Evolutionary conservation across 2,329 filamentous ascomycete genomes (phyloP), one percentile per base, ranked within the genome.

Genomic region (Nothophaeocryptopus gaeumannii): DNA sequence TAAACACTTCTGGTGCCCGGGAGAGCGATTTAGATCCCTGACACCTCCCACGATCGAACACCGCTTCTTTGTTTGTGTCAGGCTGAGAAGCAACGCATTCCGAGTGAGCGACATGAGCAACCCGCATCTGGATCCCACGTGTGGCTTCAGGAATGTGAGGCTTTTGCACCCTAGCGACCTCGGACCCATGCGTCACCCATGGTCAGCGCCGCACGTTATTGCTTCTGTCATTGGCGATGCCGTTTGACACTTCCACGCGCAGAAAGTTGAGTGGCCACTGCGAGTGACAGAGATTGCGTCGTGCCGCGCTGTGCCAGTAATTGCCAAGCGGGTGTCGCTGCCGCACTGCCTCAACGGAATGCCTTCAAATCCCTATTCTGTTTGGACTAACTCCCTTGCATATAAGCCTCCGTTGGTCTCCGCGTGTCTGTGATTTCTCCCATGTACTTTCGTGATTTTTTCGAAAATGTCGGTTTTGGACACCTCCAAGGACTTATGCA

Each of bases 401-500:
- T 13, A 14, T 32, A 32, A 32, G 31, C 31, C 33, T 33, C 16
- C 39, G 31, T 39, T 42, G n/a, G 2, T 20, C 32, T 15, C 8
- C 16, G 13, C 37, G 40, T 32, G 35, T 26, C 15, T n/a, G 15
- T 14, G 8, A 33, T 42, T 41, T 20, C 26, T 13, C 10, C 13
- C 7, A 12, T 38, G 14, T 34, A 46, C 39, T 8, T 42, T 37
- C 30, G 49, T 15, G 14, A 32, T 35, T 36, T 16, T 36, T 30
- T n/a, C 41, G n/a, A 41, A 41, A 13, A 88, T 86, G 83, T 66
- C 83, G 37, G 67, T 85, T 62, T 79, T 92, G 63, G 86, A 91
- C 69, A 83, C 75, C 54, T 79, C 72, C 56, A 88, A 86, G 69
- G 86, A 91, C 70, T 73, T 91, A 51, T 81, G 84, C 41, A 82